Conservation (phyloP, 768 basidiomycete species). For the Leccinum arenicola region DNA sequence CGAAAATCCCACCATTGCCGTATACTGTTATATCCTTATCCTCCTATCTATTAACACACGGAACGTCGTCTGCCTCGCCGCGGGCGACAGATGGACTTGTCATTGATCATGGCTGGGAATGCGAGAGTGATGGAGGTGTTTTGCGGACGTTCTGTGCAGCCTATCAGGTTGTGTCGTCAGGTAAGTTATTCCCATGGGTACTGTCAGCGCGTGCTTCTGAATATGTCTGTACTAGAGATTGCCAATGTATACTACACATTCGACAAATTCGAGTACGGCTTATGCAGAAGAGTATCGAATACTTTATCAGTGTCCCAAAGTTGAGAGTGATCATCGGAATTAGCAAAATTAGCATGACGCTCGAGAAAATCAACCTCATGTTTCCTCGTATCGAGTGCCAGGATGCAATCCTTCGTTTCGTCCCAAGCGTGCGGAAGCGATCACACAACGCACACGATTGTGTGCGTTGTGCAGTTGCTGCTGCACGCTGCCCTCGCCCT, state of each 20-base stretch:
- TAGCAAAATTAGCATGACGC: too few relatives aligned
- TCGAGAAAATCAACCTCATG: too few relatives aligned
- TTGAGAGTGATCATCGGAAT: too few relatives aligned
- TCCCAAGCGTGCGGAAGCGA: too few relatives aligned
- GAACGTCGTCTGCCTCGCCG: constrained; percentile 55
- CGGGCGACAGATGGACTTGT: constrained; percentile 54
- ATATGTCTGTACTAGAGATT: constrained; percentile 36
- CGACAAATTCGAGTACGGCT: too few relatives aligned
- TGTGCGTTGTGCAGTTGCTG: too few relatives aligned
- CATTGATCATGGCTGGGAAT: constrained; percentile 54
- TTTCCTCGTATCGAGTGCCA: too few relatives aligned
- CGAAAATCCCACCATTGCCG: constrained; percentile 36
- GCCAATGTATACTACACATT: constrained; percentile 33
- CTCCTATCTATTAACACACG: constrained; percentile 67
- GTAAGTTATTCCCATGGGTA: constrained; percentile 30
- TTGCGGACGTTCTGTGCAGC: constrained; percentile 37
- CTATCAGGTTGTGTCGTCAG: constrained; percentile 62
- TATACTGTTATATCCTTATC: constrained; percentile 54
- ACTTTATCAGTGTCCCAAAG: too few relatives aligned
- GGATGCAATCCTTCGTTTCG: too few relatives aligned
- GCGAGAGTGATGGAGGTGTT: constrained; percentile 44
- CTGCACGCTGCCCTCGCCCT: too few relatives aligned
- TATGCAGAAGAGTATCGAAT: too few relatives aligned
- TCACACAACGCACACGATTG: too few relatives aligned
- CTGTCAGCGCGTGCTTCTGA: constrained; percentile 1